Evolutionary conservation across 2,329 filamentous ascomycete genomes (phyloP), one percentile per base, ranked within the genome.

Genomic region (Neofusicoccum cordaticola): DNA sequence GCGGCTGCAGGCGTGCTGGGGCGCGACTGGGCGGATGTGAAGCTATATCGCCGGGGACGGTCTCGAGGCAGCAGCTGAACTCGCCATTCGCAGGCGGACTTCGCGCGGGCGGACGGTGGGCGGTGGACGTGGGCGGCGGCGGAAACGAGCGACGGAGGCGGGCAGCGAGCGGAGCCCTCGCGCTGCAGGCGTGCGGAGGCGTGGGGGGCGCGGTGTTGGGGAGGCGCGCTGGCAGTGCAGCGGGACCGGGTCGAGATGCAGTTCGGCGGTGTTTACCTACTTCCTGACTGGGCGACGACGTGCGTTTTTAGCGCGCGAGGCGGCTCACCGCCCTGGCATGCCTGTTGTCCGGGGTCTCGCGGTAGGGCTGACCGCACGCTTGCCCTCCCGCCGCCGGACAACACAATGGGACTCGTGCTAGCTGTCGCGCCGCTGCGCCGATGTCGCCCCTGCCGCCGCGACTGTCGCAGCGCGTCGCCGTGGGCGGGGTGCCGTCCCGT

Each of bases 261-360:
- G 19, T 50, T 45, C n/a, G 47, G 58, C 58, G 47, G 47, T 62
- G 58, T 62, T 62, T 62, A 62, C 58, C 34, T 51, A 31, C 45
- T 62, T 50, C 58, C 58, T 62, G 58, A 51, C 48, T 63, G 61
- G 61, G 61, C 42, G 48, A 52, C 61, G n/a, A 47, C 60, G 53
- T n/a, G 27, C 27, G 27, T n/a, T 37, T 56, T 31, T 31, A 31
- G 27, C 37, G 50, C 34, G 50, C n/a, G 8, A 19, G 19, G 35
- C 34, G 19, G 19, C 56, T 60, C 56, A 60, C 56, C 56, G 56
- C 56, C 56, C 53, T 27, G 39, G 39, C 19, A 19, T 57, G 37
- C 48, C 22, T 34, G 31, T 27, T 8, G 34, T 9, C 53, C 39
- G 39, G 53, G 53, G 39, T 44, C 17, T 45, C 53, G 53, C 53